phyloP scores from a whole-genome alignment of 805 yeast genomes.

The Kodamaea nitidulidarum region DNA sequence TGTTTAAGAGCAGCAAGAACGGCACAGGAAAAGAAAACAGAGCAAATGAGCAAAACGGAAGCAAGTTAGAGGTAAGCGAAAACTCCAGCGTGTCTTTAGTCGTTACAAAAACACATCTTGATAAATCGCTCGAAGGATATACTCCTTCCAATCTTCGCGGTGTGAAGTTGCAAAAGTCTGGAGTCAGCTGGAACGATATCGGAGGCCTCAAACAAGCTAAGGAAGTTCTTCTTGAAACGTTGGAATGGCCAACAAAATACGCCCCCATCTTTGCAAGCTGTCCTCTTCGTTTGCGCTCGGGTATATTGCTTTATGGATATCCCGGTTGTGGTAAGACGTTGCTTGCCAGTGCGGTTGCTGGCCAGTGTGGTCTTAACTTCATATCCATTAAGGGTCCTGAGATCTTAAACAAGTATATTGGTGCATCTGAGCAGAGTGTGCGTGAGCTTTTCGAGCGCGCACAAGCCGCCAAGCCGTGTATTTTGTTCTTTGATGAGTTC shows the following conservation, averaged over 20 bases:
- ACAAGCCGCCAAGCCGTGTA: constrained; percentile 90
- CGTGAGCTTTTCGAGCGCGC: constrained; percentile 93
- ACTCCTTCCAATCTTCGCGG: constrained; percentile 83
- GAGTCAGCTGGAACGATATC: constrained; percentile 77
- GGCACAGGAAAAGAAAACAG: not conserved
- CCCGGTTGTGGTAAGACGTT: constrained; percentile 98
- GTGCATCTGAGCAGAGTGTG: constrained; percentile 94
- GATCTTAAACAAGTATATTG: constrained; percentile 89
- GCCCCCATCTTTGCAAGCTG: constrained; percentile 91
- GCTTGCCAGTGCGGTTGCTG: constrained; percentile 88
- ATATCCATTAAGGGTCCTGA: constrained; percentile 96
- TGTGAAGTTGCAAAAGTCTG: constrained; percentile 75
- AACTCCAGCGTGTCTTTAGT: not conserved
- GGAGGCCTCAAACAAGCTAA: constrained; percentile 86
- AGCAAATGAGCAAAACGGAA: not conserved
- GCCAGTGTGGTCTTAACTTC: constrained; percentile 89
- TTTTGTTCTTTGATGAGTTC: constrained; percentile 90
- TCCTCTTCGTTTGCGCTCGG: constrained; percentile 84
- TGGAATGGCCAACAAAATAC: constrained; percentile 96
- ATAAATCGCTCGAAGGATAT: constrained; percentile 59
- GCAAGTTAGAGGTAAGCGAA: not conserved
- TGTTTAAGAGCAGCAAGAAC: constrained; percentile 17
- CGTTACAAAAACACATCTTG: constrained; percentile 39
- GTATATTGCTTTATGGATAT: constrained; percentile 86
- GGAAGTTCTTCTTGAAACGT: constrained; percentile 70